A percentile compares a stretch with the other conserved stretches of the same genome.
phyloP scores from a whole-genome alignment of 2,329 filamentous ascomycete species.

The Fusarium brevicatenulatum region DNA sequence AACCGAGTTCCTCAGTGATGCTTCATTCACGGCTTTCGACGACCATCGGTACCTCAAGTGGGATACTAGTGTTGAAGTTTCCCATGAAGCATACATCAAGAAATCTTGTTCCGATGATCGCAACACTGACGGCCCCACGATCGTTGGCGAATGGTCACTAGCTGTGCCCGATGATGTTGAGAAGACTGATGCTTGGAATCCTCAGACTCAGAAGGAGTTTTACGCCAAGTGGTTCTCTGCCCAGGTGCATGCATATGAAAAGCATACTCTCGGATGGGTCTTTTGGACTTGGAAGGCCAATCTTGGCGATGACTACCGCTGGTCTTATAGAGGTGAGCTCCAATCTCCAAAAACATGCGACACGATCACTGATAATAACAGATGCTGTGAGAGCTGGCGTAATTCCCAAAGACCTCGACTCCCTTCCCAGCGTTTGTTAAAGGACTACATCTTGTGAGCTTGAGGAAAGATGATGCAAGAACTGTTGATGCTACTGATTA shows the following conservation, averaged over 20 bases:
- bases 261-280: slow-evolving; percentile 38
- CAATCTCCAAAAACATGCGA: neutral
- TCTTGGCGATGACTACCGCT: slow-evolving; percentile 41
- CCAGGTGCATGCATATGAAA: slow-evolving; percentile 40
- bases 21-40: slow-evolving; percentile 62
- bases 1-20: slow-evolving; percentile 54
- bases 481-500: neutral
- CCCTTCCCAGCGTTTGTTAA: slow-evolving; percentile 33
- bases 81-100: slow-evolving; percentile 56
- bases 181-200: slow-evolving; percentile 48
- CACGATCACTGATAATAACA: slow-evolving; percentile 1
- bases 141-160: slow-evolving; percentile 69
- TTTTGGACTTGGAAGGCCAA: slow-evolving; percentile 43
- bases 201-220: slow-evolving; percentile 36
- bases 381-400: slow-evolving; percentile 37
- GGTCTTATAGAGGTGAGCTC: slow-evolving; percentile 41
- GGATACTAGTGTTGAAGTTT: slow-evolving; percentile 47
- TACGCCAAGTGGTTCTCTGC: slow-evolving; percentile 43
- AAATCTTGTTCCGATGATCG: slow-evolving; percentile 61
- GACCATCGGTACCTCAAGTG: slow-evolving; percentile 70
- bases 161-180: slow-evolving; percentile 60
- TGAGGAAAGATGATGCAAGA: neutral
- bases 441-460: neutral
- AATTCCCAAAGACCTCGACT: slow-evolving; percentile 35
- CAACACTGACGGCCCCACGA: slow-evolving; percentile 52